Conservation (phyloP, 176 grass and related monocot genomes). For the Pharus latifolius region DNA sequence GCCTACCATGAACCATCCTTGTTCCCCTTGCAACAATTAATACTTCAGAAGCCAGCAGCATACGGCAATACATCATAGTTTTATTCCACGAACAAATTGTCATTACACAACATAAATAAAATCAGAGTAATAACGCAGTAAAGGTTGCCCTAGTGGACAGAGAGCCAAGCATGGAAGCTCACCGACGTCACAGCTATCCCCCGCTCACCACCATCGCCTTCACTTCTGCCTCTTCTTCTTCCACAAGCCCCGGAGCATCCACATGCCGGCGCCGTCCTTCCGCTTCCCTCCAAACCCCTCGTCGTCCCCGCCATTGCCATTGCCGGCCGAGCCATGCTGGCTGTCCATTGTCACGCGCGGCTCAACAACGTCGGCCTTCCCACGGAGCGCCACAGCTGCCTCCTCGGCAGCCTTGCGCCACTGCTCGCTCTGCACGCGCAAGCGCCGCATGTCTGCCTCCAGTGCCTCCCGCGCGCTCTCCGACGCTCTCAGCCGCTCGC, state of each 20-base stretch:
- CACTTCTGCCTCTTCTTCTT: constrained; percentile 67
- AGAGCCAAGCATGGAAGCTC: background rate
- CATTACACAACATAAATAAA: background rate
- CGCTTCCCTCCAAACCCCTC: constrained; percentile 16
- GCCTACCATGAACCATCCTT: background rate
- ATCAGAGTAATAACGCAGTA: background rate
- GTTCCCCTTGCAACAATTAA: background rate
- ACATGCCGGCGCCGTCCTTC: constrained; percentile 31
- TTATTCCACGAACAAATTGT: background rate
- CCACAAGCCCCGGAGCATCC: constrained; percentile 67
- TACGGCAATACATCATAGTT: background rate
- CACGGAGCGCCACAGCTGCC: constrained; percentile 47
- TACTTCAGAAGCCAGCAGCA: no score
- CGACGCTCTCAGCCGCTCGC: constrained; percentile 36
- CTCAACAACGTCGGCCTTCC: background rate
- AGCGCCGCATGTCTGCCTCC: constrained; percentile 48
- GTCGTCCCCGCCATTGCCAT: constrained; percentile 10
- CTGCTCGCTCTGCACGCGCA: constrained; percentile 59
- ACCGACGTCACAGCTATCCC: no score
- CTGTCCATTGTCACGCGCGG: constrained; percentile 3
- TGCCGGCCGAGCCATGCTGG: background rate
- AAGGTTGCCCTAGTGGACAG: background rate
- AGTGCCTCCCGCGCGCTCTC: constrained; percentile 31
- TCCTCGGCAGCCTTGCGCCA: constrained; percentile 87
- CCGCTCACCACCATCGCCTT: background rate